Base-by-base conservation (phyloP, 2,329 filamentous ascomycete genomes). In the Colletotrichum horii region DNA sequence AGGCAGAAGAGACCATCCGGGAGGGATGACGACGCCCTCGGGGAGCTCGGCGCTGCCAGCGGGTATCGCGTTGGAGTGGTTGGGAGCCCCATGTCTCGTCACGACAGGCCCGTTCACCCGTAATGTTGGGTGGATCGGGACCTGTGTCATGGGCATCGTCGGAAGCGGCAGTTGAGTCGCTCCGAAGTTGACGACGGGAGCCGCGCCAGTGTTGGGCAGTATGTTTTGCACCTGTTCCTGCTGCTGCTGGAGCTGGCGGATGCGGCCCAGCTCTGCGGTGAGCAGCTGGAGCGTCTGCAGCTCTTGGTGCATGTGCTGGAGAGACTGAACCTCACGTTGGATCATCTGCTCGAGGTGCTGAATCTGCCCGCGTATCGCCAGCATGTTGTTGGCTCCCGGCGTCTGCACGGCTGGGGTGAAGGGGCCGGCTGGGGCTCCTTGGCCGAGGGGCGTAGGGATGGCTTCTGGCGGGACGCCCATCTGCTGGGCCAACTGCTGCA, bases 341-440 rank as follows among this genome's bases (percentile, higher is more conserved):
- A 97, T 88, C 70, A 94, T 91, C 70, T 93, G 90, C 78, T 95
- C 93, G 16, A 95, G 88, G 55, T 93, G 89, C 38, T 89, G 86
- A 38, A 97, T 85, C 71, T 95, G 91, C 16, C 86, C 84, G 66
- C 91, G 88, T 30, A 94, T 88, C 3, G 88, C 86, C 58, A 84
- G 82, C n/a, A 85, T 66, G 56, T 81, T 83, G 56, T 85, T 83
- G 9, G 80, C 82, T 14, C 77, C 43, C 22, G 71, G 66, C 12
- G 76, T 66, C 9, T 77, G 78, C 11, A 75, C 72, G 3, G 80
- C 73, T 43, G 78, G 77, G 7, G 78, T 76, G 14, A 80, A 76
- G 8, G 77, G 70, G 9, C 78, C 76, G 4, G 75, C 72, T 6
- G 65, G 48, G n/a, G 24, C 70, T 48, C 61, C 66, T 48, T 76